Base-by-base conservation (phyloP, 257 asterid species). In the Ophiorrhiza pumila region DNA sequence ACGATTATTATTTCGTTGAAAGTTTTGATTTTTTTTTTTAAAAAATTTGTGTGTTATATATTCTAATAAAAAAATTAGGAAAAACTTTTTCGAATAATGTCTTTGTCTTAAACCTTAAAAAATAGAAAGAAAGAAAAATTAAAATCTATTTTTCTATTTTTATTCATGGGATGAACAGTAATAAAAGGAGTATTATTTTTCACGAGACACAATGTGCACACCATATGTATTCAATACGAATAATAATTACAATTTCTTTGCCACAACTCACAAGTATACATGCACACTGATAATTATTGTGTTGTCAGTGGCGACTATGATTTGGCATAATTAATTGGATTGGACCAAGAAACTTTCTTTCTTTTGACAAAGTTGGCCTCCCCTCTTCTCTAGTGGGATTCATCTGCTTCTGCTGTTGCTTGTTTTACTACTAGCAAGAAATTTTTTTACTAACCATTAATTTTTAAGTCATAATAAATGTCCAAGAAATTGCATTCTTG, bases 341-440 rank as follows among this genome's bases (percentile, higher is more conserved):
- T 57, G 77, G 67, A 63, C 61, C 67, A 71, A 71, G n/a, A n/a
- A n/a, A 66, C 45, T 60, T 59, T 55, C 46, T 75, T 65, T 23
- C 8, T 56, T 41, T 58, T 69, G 37, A 75, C 55, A 57, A 71
- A 32, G 69, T 57, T 57, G 74, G 56, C 74, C 78, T 42, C n/a
- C n/a, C n/a, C n/a, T n/a, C n/a, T n/a, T n/a, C n/a, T n/a, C 61
- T 55, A 7, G 43, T 42, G 73, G 68, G 47, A 42, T 66, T 55
- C 73, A 55, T 74, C 66, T 52, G 72, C 71, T n/a, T n/a, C n/a
- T 29, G 67, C 12, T 62, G 34, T 49, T 17, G 47, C 35, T n/a
- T n/a, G n/a, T n/a, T n/a, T n/a, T n/a, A 56, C 7, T 12, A 23
- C 37, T 56, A 56, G 22, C 46, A 6, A 34, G 14, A 50, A 50